A percentile compares a stretch with the other conserved stretches of the same genome.
Evolutionary conservation across 2,329 filamentous ascomycete genomes (phyloP).

Genomic region (Madurella fahalii): DNA sequence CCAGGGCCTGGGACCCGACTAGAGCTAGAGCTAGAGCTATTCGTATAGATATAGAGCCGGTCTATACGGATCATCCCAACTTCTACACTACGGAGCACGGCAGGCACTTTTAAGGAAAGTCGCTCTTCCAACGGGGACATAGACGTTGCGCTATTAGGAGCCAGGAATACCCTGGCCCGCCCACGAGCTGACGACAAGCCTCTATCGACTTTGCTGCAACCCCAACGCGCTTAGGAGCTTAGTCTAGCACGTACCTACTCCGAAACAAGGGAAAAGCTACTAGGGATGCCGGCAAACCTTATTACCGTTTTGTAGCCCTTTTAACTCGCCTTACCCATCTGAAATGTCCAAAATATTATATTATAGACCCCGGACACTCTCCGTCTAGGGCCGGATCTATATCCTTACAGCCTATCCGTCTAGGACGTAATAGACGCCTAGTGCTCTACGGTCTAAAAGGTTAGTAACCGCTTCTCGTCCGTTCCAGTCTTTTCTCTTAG

Average conservation of each 20-base stretch:
- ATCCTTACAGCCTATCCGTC: constrained; percentile 8
- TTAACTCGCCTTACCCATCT: constrained; percentile 13
- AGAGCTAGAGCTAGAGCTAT: too few species aligned
- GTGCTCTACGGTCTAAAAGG: constrained; percentile 16
- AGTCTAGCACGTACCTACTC: constrained; percentile 17
- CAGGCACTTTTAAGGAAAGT: constrained; percentile 4
- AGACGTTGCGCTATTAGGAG: too few species aligned
- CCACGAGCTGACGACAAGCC: background rate
- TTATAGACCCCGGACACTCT: constrained; percentile 23
- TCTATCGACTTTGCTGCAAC: constrained; percentile 6
- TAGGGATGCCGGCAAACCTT: constrained; percentile 19
- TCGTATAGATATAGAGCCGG: background rate
- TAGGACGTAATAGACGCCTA: background rate
- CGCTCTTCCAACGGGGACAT: background rate
- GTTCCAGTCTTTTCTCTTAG: constrained; percentile 10
- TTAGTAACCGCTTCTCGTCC: constrained; percentile 9
- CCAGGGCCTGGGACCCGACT: too few species aligned
- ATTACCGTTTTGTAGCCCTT: constrained; percentile 20
- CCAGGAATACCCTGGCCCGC: background rate
- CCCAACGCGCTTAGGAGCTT: background rate
- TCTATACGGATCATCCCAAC: constrained; percentile 2
- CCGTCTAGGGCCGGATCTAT: constrained; percentile 13
- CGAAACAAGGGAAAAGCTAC: constrained; percentile 21
- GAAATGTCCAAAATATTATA: constrained; percentile 13
- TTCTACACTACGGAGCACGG: background rate